Conservation (phyloP, 768 basidiomycete species). For the Pisolithus microcarpus region DNA sequence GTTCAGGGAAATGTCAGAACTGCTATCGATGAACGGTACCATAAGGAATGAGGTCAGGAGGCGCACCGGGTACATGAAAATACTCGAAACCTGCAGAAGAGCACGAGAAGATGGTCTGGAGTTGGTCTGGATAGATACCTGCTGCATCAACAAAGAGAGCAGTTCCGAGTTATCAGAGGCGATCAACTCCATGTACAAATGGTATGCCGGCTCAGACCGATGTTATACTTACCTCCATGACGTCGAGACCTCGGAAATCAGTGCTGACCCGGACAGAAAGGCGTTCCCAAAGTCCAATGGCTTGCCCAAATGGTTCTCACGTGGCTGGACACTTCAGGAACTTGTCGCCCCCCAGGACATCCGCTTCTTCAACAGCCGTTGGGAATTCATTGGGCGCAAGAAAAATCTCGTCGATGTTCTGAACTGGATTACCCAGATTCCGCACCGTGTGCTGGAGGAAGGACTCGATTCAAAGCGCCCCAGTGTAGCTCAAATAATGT, state of each 20-base stretch:
- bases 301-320: constrained; percentile 11
- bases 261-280: neutral
- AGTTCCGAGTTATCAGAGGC: constrained; percentile 16
- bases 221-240: constrained; percentile 14
- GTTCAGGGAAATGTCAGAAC: neutral
- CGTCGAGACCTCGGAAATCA: neutral
- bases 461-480: neutral
- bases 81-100: neutral
- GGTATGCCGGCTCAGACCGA: constrained; percentile 11
- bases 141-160: constrained; percentile 11
- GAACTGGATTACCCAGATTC: constrained; percentile 4
- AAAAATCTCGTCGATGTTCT: neutral
- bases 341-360: constrained; percentile 11
- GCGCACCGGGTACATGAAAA: constrained; percentile 1
- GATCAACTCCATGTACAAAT: constrained; percentile 15
- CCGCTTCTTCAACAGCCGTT: constrained; percentile 10
- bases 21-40: neutral
- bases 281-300: neutral
- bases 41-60: neutral
- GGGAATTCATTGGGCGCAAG: constrained; percentile 7
- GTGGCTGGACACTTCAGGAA: constrained; percentile 8
- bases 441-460: neutral
- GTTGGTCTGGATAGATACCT: constrained; percentile 14
- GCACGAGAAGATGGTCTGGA: constrained; percentile 2
- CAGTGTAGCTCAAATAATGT: constrained; percentile 6